Base-by-base conservation (phyloP, 78 protist species). In the Capsaspora owczarzaki region DNA sequence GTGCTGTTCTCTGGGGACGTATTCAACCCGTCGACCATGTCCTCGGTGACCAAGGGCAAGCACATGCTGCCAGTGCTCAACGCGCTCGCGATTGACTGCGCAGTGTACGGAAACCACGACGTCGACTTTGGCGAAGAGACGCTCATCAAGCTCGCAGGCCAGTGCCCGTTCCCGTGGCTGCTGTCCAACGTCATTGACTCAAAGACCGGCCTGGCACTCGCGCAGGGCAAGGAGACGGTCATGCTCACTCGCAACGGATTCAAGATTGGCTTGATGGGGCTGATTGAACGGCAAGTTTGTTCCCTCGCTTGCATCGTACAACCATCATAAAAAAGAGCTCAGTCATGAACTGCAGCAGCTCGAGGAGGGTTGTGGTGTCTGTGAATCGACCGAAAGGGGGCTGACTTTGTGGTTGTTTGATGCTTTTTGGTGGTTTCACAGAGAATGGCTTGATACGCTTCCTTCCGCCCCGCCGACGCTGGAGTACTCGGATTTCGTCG, bases 31-130 rank as follows among this genome's bases (percentile, higher is more conserved):
- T 78, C 83, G 27, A 35, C 80, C 31, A 14, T 40, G 27, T 25
- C 66, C 12, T 29, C 61, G 47, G 37, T 61, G 35, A 75, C 85
- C 12, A 76, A 69, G 5, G 90, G 89, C 35, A 41, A 41, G 63
- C 92, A 89, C 68, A 89, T 89, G 89, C 43, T 56, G 35, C 70
- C 82, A 6, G 38, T 81, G 40, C 61, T 88, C n/a, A 88, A 88
- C 47, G 0, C 2, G 70, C 42, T 74, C 35, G 20, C 8, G 49
- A 78, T 88, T 44, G 2, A 33, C 19, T 75, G 60, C 14, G 61
- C 85, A 0, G n/a, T 16, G 43, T 63, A 43, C 38, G 92, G 92
- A 44, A 89, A 89, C 76, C 92, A 85, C 63, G 92, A 87, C 63
- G 78, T 87, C 40, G 90, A 87, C 47, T 83, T 71, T 71, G 90